Evolutionary conservation across 139 green algal species (phyloP).

Genomic region (Chlamydomonas incerta): DNA sequence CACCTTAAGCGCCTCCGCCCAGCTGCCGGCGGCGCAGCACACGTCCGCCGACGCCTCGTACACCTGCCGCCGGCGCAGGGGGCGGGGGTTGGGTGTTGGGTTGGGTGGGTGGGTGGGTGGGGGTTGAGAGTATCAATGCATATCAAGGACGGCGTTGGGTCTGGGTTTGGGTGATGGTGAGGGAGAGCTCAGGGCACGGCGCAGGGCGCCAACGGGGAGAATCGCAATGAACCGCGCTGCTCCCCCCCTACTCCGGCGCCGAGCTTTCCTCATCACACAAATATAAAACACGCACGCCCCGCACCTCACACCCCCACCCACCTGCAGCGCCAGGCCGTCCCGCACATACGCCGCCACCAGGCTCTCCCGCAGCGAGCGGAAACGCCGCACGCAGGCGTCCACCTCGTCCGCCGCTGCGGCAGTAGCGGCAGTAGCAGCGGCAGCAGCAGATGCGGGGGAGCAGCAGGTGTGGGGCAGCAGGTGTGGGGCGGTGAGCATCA

Average conservation of each 20-base stretch:
- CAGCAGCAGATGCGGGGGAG: neutral
- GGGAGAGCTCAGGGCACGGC: no score
- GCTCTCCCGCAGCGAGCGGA: conserved; percentile 24
- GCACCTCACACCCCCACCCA: no score
- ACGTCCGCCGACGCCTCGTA: conserved; percentile 32
- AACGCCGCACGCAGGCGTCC: conserved; percentile 1
- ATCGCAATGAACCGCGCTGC: no score
- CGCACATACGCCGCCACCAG: conserved; percentile 23
- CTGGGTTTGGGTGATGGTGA: no score
- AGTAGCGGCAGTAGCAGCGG: neutral
- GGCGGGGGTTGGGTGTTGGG: neutral
- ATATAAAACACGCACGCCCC: no score
- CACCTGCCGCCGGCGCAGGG: neutral
- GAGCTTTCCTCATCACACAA: no score
- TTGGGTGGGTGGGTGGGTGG: neutral
- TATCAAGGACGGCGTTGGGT: no score
- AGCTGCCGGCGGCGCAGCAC: conserved; percentile 11
- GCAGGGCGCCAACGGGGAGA: no score
- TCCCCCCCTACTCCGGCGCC: no score
- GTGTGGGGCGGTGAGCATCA: no score
- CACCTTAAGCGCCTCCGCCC: conserved; percentile 31
- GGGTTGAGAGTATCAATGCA: neutral
- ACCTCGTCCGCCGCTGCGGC: neutral
- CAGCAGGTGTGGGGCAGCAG: neutral
- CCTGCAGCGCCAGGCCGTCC: conserved; percentile 7